A percentile compares a stretch with the other conserved stretches of the same genome.
Conservation (phyloP, 805 yeast genomes). For the Ogataea philodendri region DNA sequence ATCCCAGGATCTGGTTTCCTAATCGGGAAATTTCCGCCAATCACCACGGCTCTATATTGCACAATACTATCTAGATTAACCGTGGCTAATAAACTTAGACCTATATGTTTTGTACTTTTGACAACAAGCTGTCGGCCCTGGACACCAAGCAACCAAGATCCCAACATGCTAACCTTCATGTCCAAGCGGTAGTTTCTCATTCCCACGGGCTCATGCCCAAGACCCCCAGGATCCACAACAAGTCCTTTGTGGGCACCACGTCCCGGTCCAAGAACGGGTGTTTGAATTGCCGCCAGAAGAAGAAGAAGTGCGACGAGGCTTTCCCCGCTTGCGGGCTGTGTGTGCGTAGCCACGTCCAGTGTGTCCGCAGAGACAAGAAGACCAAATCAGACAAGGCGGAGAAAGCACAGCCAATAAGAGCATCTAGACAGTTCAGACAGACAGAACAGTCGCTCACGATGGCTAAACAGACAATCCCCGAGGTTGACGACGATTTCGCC, state of each 20-base stretch:
- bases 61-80: not conserved
- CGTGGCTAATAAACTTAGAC: not conserved
- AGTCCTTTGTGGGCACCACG: conserved; percentile 33
- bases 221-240: conserved; percentile 20
- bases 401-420: not conserved
- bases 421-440: too few relatives aligned
- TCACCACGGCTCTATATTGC: not conserved
- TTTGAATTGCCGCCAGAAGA: conserved; percentile 40
- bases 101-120: conserved; percentile 21
- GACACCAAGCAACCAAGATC: conserved; percentile 6
- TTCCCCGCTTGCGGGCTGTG: conserved; percentile 49
- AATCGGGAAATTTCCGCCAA: conserved; percentile 5
- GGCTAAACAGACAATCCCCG: not conserved
- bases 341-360: conserved; percentile 28
- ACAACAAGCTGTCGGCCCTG: conserved; percentile 14
- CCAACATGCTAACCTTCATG: not conserved
- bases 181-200: not conserved
- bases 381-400: conserved; percentile 1
- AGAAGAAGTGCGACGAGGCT: conserved; percentile 50
- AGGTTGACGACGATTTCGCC: conserved; percentile 7
- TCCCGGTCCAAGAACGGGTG: conserved; percentile 41
- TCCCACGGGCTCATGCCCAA: conserved; percentile 3
- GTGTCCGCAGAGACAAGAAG: conserved; percentile 27
- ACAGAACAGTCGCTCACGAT: not conserved
- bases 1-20: conserved; percentile 1